Conservation (phyloP, 805 yeast genomes). For the Saitoella complicata region DNA sequence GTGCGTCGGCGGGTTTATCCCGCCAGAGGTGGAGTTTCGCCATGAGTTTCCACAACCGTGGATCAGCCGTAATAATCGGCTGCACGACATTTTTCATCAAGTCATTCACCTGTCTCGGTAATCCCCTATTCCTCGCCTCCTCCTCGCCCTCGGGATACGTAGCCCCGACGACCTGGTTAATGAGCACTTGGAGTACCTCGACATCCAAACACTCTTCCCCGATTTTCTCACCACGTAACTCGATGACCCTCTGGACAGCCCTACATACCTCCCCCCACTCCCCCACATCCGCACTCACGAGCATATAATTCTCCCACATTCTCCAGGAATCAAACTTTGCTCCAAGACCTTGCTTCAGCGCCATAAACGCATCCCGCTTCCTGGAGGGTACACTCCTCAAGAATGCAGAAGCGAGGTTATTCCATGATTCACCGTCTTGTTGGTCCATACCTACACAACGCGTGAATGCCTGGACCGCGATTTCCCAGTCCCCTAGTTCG, state of each 20-base stretch:
- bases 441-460: conserved; percentile 80
- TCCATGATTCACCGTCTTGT: conserved; percentile 71
- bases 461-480: conserved; percentile 84
- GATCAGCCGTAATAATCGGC: conserved; percentile 42
- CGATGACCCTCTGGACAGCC: conserved; percentile 52
- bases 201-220: conserved; percentile 58
- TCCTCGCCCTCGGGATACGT: conserved; percentile 12
- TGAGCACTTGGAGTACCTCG: conserved; percentile 58
- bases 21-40: conserved; percentile 81
- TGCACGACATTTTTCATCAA: conserved; percentile 59
- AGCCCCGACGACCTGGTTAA: conserved; percentile 13
- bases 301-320: conserved; percentile 73
- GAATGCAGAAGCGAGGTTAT: conserved; percentile 72
- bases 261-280: conserved; percentile 78
- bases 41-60: conserved; percentile 68
- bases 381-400: conserved; percentile 19
- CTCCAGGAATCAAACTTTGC: conserved; percentile 58
- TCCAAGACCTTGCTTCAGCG: conserved; percentile 63
- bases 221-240: conserved; percentile 35
- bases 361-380: conserved; percentile 55
- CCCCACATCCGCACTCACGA: conserved; percentile 64
- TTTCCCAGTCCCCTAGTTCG: conserved; percentile 49
- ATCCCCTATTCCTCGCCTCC: conserved; percentile 29
- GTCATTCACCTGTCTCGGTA: conserved; percentile 53
- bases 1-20: conserved; percentile 68